Evolutionary conservation across 805 yeast genomes (phyloP).

Genomic region (Starmerella davenportii): DNA sequence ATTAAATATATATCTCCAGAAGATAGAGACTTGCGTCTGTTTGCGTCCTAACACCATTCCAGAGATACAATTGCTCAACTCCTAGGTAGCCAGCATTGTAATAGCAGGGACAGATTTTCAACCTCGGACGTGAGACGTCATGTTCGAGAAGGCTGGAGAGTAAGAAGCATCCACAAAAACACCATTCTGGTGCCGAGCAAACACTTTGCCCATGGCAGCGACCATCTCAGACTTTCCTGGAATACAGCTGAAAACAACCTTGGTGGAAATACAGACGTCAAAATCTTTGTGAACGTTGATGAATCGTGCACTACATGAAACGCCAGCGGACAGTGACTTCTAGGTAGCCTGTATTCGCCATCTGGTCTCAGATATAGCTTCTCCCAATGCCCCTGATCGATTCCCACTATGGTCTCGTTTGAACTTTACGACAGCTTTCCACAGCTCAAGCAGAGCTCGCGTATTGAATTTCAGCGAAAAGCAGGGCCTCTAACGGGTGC

Average conservation of each 20-base stretch:
- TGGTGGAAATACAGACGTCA: conserved; percentile 28
- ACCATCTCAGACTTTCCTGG: conserved; percentile 12
- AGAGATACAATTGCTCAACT: conserved; percentile 60
- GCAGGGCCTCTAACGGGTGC: no score
- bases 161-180: conserved; percentile 81
- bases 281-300: no score
- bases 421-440: no score
- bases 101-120: conserved; percentile 85
- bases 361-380: no score
- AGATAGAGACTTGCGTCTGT: neutral
- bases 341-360: no score
- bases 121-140: conserved; percentile 46
- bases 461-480: no score
- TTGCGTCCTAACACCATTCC: conserved; percentile 31
- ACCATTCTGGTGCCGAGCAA: conserved; percentile 21
- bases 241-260: conserved; percentile 22
- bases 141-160: conserved; percentile 71
- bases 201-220: conserved; percentile 2
- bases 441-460: no score
- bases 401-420: no score
- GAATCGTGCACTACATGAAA: no score
- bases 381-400: no score
- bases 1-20: no score
- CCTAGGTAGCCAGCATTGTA: conserved; percentile 88
- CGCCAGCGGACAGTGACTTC: no score